Evolutionary conservation across 2,329 filamentous ascomycete species (phyloP).

Genomic region (Alternaria atra): DNA sequence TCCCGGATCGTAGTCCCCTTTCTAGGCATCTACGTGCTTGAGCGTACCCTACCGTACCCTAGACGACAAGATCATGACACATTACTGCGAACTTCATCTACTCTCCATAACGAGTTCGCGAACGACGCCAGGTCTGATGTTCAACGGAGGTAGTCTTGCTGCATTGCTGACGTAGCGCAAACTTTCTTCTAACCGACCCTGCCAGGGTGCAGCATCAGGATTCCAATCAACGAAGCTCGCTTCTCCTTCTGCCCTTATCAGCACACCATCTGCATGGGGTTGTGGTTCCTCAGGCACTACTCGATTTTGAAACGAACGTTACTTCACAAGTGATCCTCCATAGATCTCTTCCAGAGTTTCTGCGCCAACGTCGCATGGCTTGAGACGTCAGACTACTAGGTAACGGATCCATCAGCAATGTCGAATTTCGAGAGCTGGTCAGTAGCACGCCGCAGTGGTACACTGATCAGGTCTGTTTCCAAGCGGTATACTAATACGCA

Average conservation of each 20-base stretch:
- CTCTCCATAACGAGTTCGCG: not conserved
- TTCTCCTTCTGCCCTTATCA: not conserved
- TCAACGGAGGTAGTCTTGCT: not conserved
- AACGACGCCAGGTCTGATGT: not conserved
- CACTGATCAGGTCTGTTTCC: not conserved
- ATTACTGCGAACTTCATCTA: not conserved
- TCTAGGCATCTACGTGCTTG: not conserved
- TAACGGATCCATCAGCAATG: not conserved
- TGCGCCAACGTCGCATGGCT: not conserved
- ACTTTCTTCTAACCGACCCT: not conserved
- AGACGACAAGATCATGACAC: not conserved
- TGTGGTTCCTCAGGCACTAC: not conserved
- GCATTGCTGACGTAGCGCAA: slow-evolving; percentile 1
- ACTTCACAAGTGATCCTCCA: not conserved
- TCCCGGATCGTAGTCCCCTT: not conserved
- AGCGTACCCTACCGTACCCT: not conserved
- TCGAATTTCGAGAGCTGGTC: not conserved
- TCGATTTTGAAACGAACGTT: not conserved
- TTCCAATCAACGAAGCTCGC: not conserved
- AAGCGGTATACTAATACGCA: not conserved
- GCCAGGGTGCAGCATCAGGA: not conserved
- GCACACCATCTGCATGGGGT: not conserved
- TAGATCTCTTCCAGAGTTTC: not conserved
- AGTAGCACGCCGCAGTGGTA: not conserved
- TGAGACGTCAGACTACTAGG: not conserved